Percentiles rank a stretch among this genome's conserved stretches.
These are phyloP conservation scores for Coemansia sp. DNA, from an alignment of 192 early-diverging fungal genomes.

Conservation along the genomic window DNA sequence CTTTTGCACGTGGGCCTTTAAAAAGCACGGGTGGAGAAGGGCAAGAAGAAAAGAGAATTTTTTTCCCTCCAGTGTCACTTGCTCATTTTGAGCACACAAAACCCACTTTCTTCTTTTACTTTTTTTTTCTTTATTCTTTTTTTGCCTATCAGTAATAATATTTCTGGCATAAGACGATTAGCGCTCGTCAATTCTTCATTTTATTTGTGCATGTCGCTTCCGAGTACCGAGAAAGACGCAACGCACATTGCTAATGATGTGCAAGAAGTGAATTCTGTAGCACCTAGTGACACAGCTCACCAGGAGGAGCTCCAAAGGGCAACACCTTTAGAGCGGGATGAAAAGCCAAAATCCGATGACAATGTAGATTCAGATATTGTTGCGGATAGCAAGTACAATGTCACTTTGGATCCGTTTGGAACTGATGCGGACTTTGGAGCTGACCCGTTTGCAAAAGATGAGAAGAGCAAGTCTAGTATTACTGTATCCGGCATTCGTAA, in stretches of 20 bases:
- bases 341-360: background rate
- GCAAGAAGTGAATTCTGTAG: background rate
- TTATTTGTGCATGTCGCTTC: conserved; percentile 4
- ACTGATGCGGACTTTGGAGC: background rate
- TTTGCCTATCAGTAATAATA: no score
- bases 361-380: background rate
- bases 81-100: no score
- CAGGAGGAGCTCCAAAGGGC: background rate
- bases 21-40: no score
- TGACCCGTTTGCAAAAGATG: conserved; percentile 1
- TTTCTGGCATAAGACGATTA: conserved; percentile 5
- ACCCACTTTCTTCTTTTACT: background rate
- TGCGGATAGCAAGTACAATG: background rate
- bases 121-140: conserved; percentile 8
- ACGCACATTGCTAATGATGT: background rate
- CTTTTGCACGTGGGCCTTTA: background rate
- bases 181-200: background rate
- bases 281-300: background rate
- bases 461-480: conserved; percentile 1
- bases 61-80: conserved; percentile 4
- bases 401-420: background rate
- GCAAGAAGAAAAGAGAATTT: background rate
- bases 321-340: background rate
- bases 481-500: conserved; percentile 10
- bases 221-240: background rate